phyloP scores from a whole-genome alignment of 441 rosid genomes.

The Gossypium trilobum region DNA sequence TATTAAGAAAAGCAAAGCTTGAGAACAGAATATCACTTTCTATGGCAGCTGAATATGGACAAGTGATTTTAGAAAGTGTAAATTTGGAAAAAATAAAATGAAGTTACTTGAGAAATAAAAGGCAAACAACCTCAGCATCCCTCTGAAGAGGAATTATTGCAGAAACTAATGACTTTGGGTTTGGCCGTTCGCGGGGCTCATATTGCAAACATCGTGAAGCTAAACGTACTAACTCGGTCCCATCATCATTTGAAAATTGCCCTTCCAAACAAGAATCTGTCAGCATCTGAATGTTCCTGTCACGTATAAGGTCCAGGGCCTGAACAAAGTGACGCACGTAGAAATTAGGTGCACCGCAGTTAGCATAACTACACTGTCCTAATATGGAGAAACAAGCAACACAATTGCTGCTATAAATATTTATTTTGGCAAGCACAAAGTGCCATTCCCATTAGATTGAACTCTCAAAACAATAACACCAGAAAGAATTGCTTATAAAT shows the following conservation, averaged over 20 bases:
- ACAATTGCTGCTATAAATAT: neutral
- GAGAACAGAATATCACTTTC: neutral
- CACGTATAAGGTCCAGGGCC: conserved; percentile 89
- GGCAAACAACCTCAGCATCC: conserved; percentile 54
- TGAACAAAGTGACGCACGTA: conserved; percentile 22
- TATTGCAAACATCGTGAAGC: conserved; percentile 84
- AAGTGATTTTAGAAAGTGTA: neutral
- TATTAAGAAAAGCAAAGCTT: neutral
- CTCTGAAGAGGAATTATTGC: conserved; percentile 78
- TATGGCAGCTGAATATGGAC: neutral
- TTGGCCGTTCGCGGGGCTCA: conserved; percentile 85
- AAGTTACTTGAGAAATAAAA: conserved; percentile 16
- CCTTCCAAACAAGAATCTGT: conserved; percentile 93
- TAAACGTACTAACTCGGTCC: conserved; percentile 76
- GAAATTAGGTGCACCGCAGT: conserved; percentile 6
- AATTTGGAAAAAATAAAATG: neutral
- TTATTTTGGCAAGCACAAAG: neutral
- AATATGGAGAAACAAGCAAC: neutral
- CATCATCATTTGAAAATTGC: conserved; percentile 66
- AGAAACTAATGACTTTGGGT: conserved; percentile 61
- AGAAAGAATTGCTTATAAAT: neutral
- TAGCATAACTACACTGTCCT: neutral
- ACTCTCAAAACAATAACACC: neutral
- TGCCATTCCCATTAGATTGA: neutral
- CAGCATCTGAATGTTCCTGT: conserved; percentile 71